Conservation (phyloP, 306 rosid species). For the Cucumis hystrix region DNA sequence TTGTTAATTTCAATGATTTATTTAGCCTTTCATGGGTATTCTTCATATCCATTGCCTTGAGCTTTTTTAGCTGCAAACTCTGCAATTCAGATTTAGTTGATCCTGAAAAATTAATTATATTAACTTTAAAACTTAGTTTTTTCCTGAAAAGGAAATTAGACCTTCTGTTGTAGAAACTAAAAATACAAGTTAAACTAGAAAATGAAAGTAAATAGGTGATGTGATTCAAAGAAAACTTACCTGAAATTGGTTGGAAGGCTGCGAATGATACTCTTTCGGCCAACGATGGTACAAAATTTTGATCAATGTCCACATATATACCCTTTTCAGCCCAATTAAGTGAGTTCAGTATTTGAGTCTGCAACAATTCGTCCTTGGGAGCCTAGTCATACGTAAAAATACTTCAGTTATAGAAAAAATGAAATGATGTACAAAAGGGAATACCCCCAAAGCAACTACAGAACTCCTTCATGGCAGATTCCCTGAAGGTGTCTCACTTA, state of each 20-base stretch:
- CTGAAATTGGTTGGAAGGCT: conserved; percentile 35
- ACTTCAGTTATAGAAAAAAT: too few relatives aligned
- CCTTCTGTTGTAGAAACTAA: too few relatives aligned
- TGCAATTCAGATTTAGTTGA: conserved; percentile 25
- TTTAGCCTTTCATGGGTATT: conserved; percentile 28
- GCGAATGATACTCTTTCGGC: conserved; percentile 34
- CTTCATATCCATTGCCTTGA: conserved; percentile 34
- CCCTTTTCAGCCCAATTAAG: conserved; percentile 28
- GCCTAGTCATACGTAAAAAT: conserved; percentile 7
- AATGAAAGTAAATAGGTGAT: too few relatives aligned
- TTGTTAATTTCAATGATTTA: conserved; percentile 12
- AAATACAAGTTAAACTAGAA: too few relatives aligned
- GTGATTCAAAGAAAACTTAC: neutral
- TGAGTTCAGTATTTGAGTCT: conserved; percentile 29
- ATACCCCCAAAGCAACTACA: neutral
- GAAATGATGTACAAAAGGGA: too few relatives aligned
- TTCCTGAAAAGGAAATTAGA: too few relatives aligned
- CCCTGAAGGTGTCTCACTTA: too few relatives aligned
- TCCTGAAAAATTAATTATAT: conserved; percentile 12
- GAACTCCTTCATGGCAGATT: too few relatives aligned
- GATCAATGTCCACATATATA: conserved; percentile 19
- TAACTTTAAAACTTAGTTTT: neutral
- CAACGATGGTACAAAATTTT: conserved; percentile 28
- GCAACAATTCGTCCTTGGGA: conserved; percentile 35
- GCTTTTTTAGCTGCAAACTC: conserved; percentile 24